These are phyloP conservation scores for Penicillium sp. DNA, from an alignment of 2,329 filamentous ascomycete genomes.

Conservation along the genomic window DNA sequence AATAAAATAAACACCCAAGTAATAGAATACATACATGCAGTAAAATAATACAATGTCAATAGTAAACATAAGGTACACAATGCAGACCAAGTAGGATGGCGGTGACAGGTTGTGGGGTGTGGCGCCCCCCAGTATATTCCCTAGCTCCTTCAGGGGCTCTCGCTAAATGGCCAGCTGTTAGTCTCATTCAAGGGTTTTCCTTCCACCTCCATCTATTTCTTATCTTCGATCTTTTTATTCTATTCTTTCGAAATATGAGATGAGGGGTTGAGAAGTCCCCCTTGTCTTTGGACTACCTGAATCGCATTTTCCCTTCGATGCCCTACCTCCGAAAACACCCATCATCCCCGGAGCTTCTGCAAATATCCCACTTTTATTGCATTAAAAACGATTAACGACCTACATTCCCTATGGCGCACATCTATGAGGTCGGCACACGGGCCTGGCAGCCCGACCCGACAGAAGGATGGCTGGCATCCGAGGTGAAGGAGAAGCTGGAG, in stretches of 20 bases:
- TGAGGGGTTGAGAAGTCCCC: constrained; percentile 25
- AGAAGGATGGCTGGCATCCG: constrained; percentile 96
- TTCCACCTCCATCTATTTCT: constrained; percentile 9
- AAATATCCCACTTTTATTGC: constrained; percentile 11
- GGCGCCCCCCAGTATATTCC: constrained; percentile 25
- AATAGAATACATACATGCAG: background rate
- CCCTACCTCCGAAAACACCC: constrained; percentile 7
- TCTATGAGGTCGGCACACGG: constrained; percentile 92
- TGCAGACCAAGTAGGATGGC: constrained; percentile 15
- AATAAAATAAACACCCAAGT: background rate
- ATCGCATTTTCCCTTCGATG: constrained; percentile 10
- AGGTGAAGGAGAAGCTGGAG: constrained; percentile 80
- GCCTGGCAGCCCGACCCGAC: constrained; percentile 96
- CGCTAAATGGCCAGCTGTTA: constrained; percentile 29
- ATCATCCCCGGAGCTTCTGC: constrained; percentile 9
- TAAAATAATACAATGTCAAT: background rate
- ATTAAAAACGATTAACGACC: constrained; percentile 6
- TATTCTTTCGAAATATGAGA: constrained; percentile 26
- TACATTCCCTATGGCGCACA: constrained; percentile 70
- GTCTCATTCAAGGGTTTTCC: constrained; percentile 16
- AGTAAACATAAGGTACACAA: background rate
- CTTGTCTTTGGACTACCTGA: constrained; percentile 26
- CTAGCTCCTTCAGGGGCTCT: constrained; percentile 30
- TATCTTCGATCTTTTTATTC: constrained; percentile 16
- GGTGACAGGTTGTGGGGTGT: constrained; percentile 28